These are phyloP conservation scores for Teratosphaeria pseudoeucalypti DNA, from an alignment of 2,329 filamentous ascomycete genomes.

Conservation along the genomic window DNA sequence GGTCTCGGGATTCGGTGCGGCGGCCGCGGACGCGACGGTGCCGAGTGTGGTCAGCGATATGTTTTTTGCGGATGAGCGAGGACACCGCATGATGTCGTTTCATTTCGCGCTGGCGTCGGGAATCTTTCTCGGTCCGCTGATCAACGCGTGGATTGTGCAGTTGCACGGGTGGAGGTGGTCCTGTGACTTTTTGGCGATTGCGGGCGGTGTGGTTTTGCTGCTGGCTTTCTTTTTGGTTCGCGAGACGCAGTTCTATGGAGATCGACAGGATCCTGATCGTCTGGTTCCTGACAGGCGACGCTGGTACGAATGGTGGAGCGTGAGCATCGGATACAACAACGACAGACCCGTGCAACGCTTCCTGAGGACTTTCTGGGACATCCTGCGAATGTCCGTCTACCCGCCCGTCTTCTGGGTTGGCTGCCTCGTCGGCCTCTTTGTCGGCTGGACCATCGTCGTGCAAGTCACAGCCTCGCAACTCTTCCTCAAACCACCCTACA, in stretches of 20 bases:
- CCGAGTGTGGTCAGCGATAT: constrained; percentile 28
- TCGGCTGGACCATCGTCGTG: constrained; percentile 20
- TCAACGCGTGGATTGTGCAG: constrained; percentile 21
- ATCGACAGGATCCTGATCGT: constrained; percentile 1
- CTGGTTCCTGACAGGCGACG: constrained; percentile 2
- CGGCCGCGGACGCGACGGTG: constrained; percentile 28
- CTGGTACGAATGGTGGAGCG: constrained; percentile 10
- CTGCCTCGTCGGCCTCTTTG: constrained; percentile 15
- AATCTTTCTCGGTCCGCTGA: constrained; percentile 29
- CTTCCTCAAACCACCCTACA: constrained; percentile 12
- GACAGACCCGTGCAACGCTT: constrained; percentile 8
- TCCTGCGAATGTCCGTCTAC: constrained; percentile 14
- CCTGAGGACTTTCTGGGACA: constrained; percentile 12
- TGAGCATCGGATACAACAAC: constrained; percentile 9
- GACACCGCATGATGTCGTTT: constrained; percentile 30
- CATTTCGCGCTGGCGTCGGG: constrained; percentile 27
- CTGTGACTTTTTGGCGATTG: constrained; percentile 20
- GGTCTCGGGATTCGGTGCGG: constrained; percentile 17
- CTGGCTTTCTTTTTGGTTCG: constrained; percentile 16
- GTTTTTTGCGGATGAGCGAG: constrained; percentile 26
- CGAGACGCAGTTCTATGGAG: constrained; percentile 16
- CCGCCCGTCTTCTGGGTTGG: constrained; percentile 16
- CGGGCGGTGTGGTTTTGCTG: constrained; percentile 15
- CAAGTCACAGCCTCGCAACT: constrained; percentile 15
- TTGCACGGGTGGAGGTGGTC: constrained; percentile 18